Base-by-base conservation (phyloP, 2,329 filamentous ascomycete species). In the Colletotrichum karsti region DNA sequence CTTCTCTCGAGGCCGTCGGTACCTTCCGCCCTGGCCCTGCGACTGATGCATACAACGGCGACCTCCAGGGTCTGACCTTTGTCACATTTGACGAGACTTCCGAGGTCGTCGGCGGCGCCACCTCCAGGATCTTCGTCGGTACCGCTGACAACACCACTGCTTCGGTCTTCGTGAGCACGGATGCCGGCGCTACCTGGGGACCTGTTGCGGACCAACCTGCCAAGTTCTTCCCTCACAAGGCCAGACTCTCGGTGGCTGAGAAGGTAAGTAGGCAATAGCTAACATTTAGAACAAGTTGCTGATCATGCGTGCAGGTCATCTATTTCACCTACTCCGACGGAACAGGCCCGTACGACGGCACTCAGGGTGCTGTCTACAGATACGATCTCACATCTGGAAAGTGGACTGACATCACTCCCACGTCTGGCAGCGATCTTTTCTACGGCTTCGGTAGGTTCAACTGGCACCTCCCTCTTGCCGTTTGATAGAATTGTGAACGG, bases 401-500 rank as follows among this genome's bases (percentile, higher is more conserved):
- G 1, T 90, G 87, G 86, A 86, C 80, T 10, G 78, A 90, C 72
- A 90, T 90, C 72, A 89, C 85, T 0, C 87, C 87, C 1, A 83
- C 82, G 0, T 79, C 83, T 0, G 82, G 83, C 13, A 72, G 73
- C 7, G 80, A 84, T 35, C 78, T 87, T 5, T 81, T 81, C 72
- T 87, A 83, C 63, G 87, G 87, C 2, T 90, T 88, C 48, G 87
- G 51, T 55, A 42, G 41, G 51, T 28, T 26, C 24, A 5, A n/a
- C 9, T 18, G 5, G 2, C n/a, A 18, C n/a, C n/a, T n/a, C n/a
- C n/a, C n/a, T n/a, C n/a, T n/a, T n/a, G n/a, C n/a, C n/a, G n/a
- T n/a, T n/a, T n/a, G n/a, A n/a, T n/a, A n/a, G n/a, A n/a, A n/a
- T n/a, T n/a, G n/a, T n/a, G n/a, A n/a, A n/a, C n/a, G n/a, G 12